Evolutionary conservation across 2,329 filamentous ascomycete species (phyloP).

Genomic region (Venturia asperata): DNA sequence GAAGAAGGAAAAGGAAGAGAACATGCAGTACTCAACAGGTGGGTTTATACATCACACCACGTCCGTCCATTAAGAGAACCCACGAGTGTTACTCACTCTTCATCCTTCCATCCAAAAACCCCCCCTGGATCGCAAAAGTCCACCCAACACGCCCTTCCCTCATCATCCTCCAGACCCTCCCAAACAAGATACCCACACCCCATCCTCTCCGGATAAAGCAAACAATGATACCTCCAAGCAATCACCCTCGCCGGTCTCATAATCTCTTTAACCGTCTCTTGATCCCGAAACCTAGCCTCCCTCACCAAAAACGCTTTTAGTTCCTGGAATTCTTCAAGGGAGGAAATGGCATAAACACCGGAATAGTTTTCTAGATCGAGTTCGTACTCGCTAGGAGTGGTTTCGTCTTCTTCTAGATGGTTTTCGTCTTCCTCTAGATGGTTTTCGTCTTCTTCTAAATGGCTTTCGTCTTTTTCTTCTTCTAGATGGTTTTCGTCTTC

Average conservation of each 20-base stretch:
- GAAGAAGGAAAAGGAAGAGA: no score
- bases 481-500: no score
- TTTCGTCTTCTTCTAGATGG: no score
- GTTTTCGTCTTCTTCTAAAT: no score
- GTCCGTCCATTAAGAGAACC: no score
- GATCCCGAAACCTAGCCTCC: not conserved
- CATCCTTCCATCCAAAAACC: no score
- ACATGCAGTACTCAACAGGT: no score
- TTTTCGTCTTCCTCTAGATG: no score
- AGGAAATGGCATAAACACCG: not conserved
- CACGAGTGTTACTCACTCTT: no score
- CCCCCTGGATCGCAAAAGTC: not conserved
- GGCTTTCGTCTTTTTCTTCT: no score
- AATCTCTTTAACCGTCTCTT: not conserved
- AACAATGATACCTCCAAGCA: not conserved
- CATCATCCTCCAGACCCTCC: not conserved
- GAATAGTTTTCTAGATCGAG: not conserved
- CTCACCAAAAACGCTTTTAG: not conserved
- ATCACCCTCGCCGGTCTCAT: not conserved
- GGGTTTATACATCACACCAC: no score
- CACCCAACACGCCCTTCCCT: not conserved
- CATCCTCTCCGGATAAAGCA: not conserved
- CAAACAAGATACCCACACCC: not conserved
- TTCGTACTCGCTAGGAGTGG: not conserved
- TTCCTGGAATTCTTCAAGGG: not conserved